Conservation (phyloP, 345 rosid species). For the Syzygium oleosum region DNA sequence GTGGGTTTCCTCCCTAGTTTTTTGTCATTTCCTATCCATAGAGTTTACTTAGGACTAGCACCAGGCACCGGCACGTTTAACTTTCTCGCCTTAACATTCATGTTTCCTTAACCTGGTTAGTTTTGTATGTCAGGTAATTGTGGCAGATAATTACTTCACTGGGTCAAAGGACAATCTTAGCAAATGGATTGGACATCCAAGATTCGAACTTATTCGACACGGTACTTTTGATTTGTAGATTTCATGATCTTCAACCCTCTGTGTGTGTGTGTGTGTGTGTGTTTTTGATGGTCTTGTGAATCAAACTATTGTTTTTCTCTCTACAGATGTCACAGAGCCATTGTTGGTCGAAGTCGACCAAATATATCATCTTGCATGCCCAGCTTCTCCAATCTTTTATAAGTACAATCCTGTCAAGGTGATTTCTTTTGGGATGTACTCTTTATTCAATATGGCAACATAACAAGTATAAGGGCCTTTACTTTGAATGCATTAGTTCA, state of each 20-base stretch:
- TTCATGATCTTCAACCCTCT: not conserved
- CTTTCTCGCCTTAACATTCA: not conserved
- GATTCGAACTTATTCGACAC: slow-evolving; percentile 95
- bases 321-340: slow-evolving; percentile 76
- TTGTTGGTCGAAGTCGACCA: slow-evolving; percentile 84
- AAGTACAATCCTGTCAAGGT: slow-evolving; percentile 98
- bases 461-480: not conserved
- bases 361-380: slow-evolving; percentile 98
- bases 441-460: not conserved
- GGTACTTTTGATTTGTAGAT: slow-evolving; percentile 27
- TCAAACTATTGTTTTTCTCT: slow-evolving; percentile 1
- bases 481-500: not conserved
- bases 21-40: not conserved
- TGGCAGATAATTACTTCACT: slow-evolving; percentile 88
- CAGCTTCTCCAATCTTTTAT: slow-evolving; percentile 95
- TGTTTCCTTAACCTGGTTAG: not conserved
- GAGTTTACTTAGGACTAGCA: not conserved
- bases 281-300: not conserved
- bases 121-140: slow-evolving; percentile 48
- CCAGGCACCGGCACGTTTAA: not conserved
- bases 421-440: slow-evolving; percentile 5
- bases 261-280: not conserved
- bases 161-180: slow-evolving; percentile 86
- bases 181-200: slow-evolving; percentile 92
- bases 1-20: slow-evolving; percentile 16